Evolutionary conservation across 2,329 filamentous ascomycete species (phyloP).

Genomic region (Conoideocrella luteorostrata): DNA sequence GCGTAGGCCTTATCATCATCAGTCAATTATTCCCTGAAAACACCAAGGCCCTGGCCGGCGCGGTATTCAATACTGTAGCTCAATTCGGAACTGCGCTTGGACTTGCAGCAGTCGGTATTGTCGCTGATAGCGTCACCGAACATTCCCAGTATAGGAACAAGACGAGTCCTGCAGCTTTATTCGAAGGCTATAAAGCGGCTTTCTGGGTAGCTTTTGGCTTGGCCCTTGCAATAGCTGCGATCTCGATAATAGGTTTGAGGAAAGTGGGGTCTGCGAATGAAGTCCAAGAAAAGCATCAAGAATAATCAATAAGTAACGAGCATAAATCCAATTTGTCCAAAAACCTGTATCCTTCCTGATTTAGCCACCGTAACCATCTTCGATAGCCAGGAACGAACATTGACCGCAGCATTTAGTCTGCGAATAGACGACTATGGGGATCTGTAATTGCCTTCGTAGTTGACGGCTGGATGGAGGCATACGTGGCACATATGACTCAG

Average conservation of each 20-base stretch:
- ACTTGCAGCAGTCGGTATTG: slow-evolving; percentile 33
- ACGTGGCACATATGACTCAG: too few relatives aligned
- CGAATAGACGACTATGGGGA: too few relatives aligned
- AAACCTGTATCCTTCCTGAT: too few relatives aligned
- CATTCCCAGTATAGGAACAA: not conserved
- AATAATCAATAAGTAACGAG: too few relatives aligned
- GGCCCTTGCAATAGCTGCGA: slow-evolving; percentile 15
- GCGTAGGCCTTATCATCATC: slow-evolving; percentile 44
- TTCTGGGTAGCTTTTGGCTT: slow-evolving; percentile 39
- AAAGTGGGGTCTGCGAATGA: not conserved
- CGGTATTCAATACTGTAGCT: slow-evolving; percentile 49
- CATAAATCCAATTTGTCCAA: too few relatives aligned
- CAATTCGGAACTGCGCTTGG: slow-evolving; percentile 44
- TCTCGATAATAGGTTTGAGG: not conserved
- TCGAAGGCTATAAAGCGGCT: slow-evolving; percentile 36
- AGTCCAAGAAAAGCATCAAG: too few relatives aligned
- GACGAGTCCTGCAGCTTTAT: slow-evolving; percentile 21
- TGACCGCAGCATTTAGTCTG: too few relatives aligned
- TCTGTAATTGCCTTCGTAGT: too few relatives aligned
- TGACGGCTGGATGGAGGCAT: too few relatives aligned
- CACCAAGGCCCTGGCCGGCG: slow-evolving; percentile 50
- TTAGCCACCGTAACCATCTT: too few relatives aligned
- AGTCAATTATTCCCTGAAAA: slow-evolving; percentile 41
- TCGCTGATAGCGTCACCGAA: slow-evolving; percentile 27
- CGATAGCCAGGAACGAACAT: too few relatives aligned